Evolutionary conservation across 2,329 filamentous ascomycete genomes (phyloP).

Genomic region (Epichloe brachyelytri): DNA sequence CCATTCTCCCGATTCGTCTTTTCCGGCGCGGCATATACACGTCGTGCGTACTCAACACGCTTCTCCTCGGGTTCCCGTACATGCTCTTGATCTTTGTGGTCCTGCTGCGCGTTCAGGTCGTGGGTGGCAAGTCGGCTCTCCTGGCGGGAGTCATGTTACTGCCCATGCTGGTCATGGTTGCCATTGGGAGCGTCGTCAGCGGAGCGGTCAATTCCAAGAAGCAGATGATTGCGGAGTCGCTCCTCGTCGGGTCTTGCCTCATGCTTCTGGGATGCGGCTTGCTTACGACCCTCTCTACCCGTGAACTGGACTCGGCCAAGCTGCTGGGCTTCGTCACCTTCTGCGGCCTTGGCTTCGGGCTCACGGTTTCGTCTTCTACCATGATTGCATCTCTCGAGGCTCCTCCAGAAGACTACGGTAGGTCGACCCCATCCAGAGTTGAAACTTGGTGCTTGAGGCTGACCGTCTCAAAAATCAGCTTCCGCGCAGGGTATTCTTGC

Average conservation of each 20-base stretch:
- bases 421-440: constrained; percentile 5
- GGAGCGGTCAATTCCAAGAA: constrained; percentile 29
- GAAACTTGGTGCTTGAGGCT: neutral
- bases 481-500: constrained; percentile 40
- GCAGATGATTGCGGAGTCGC: constrained; percentile 30
- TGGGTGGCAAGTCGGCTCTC: constrained; percentile 32
- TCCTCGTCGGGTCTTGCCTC: constrained; percentile 27
- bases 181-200: constrained; percentile 29
- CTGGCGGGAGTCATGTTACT: constrained; percentile 37
- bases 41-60: constrained; percentile 28
- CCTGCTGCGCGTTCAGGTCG: constrained; percentile 36
- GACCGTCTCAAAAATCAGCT: constrained; percentile 19
- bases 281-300: constrained; percentile 23
- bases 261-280: constrained; percentile 35
- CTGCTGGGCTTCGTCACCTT: constrained; percentile 36
- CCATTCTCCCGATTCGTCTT: constrained; percentile 35
- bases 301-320: constrained; percentile 26
- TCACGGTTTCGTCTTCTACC: constrained; percentile 34
- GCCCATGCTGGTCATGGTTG: constrained; percentile 37
- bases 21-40: constrained; percentile 34
- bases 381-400: constrained; percentile 31
- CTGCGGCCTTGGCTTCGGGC: constrained; percentile 39
- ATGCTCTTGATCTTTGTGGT: constrained; percentile 35
- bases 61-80: constrained; percentile 38
- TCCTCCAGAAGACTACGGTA: constrained; percentile 32